Evolutionary conservation across 148 eudicot species (phyloP), one percentile per base, ranked within the genome.

Genomic region (Vaccinium vitisidaea): DNA sequence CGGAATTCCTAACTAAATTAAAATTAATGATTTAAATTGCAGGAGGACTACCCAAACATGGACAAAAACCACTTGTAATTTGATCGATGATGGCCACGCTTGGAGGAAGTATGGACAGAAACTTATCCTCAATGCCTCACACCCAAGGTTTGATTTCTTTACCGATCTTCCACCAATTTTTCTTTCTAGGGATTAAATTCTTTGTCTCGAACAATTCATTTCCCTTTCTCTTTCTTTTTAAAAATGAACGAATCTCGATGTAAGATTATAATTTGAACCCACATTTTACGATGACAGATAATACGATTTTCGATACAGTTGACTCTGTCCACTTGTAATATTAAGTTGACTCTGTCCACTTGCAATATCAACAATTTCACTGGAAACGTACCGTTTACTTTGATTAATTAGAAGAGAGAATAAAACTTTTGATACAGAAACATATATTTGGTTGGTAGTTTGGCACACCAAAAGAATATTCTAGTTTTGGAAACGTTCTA

Each of bases 101-200:
- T 89, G 93, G 93, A 89, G 93, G 77, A 91, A 89, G 78, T 91
- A 91, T 65, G 93, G 91, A 8, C 91, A 88, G 59, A 91, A 91
- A 84, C 36, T 32, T 3, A 91, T 91, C 83, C 91, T 91, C 48
- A 81, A 91, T 61, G 43, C 91, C 56, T 83, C 78, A 48, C 80
- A 91, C 75, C 91, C 91, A 67, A 88, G 93, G 93, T 91, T 75
- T 36, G n/a, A 81, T 81, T 80, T 32, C 32, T 54, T 5, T 3
- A 25, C 56, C 27, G 32, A 79, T 56, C 15, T 10, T 19, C 25
- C 78, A 75, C 21, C 23, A 4, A 18, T 19, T 9, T 13, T 69
- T 69, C 18, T 65, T 23, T 0, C 14, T 10, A 43, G 46, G 46
- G 46, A 4, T 39, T 39, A 1, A 1, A 32, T 32, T 43, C 46